Evolutionary conservation across 176 grass and related monocot species (phyloP).

Genomic region (Ensete glaucum): DNA sequence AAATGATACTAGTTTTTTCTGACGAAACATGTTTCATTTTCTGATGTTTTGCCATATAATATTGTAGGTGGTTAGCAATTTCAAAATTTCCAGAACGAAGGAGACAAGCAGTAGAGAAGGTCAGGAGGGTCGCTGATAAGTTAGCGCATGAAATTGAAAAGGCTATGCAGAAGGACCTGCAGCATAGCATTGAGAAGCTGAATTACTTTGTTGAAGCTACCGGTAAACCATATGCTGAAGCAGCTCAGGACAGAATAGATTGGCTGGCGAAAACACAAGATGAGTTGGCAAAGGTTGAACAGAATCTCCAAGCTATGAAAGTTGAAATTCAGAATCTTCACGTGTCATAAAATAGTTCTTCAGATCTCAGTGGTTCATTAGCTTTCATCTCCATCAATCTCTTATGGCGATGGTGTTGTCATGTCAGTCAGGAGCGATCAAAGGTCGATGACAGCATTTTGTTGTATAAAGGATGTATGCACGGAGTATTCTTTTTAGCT

Average conservation of each 20-base stretch:
- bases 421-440: too few relatives aligned
- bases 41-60: not conserved
- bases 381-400: constrained; percentile 15
- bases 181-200: constrained; percentile 41
- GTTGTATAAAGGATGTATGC: too few relatives aligned
- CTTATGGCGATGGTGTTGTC: constrained; percentile 6
- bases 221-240: constrained; percentile 62
- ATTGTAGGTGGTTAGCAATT: constrained; percentile 63
- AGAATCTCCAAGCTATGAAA: constrained; percentile 69
- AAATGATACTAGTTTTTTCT: too few relatives aligned
- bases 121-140: constrained; percentile 52
- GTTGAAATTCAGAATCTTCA: constrained; percentile 80
- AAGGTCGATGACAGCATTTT: too few relatives aligned
- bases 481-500: too few relatives aligned
- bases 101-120: constrained; percentile 50
- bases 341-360: constrained; percentile 19
- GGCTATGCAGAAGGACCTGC: constrained; percentile 72
- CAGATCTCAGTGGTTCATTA: not conserved
- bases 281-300: constrained; percentile 45
- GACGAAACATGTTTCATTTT: not conserved
- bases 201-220: constrained; percentile 47
- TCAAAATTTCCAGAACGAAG: constrained; percentile 63
- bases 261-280: constrained; percentile 40
- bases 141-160: constrained; percentile 54
- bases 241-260: constrained; percentile 61